These are phyloP conservation scores for Aspergillus wentii DNA, from an alignment of 495 filamentous ascomycete genomes.

Conservation along the genomic window DNA sequence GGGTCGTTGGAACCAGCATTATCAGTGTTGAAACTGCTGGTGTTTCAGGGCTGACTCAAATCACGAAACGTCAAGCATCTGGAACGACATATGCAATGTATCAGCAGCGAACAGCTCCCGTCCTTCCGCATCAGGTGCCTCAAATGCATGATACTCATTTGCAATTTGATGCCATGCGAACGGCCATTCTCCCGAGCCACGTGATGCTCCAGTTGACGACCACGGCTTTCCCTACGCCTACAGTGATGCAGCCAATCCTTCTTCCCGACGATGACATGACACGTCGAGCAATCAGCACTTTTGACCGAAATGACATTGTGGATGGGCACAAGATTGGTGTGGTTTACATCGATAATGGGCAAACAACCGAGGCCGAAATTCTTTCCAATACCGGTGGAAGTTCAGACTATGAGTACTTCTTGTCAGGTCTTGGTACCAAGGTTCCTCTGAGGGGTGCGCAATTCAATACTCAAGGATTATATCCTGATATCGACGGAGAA, in stretches of 20 bases:
- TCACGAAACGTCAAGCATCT: conserved; percentile 79
- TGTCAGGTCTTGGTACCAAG: conserved; percentile 74
- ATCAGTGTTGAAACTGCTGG: conserved; percentile 78
- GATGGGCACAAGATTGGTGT: conserved; percentile 95
- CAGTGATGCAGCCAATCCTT: conserved; percentile 65
- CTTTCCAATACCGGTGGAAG: conserved; percentile 79
- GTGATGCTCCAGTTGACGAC: conserved; percentile 68
- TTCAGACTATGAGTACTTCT: conserved; percentile 77
- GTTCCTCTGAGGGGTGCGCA: conserved; percentile 72
- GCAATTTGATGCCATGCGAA: conserved; percentile 31
- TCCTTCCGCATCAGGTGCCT: conserved; percentile 61
- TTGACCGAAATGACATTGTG: conserved; percentile 86
- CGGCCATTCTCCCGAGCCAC: conserved; percentile 68
- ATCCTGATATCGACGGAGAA: conserved; percentile 76
- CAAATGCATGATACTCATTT: conserved; percentile 42
- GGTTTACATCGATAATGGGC: conserved; percentile 82
- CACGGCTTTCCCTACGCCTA: conserved; percentile 63
- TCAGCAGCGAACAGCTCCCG: conserved; percentile 63
- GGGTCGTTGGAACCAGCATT: conserved; percentile 84
- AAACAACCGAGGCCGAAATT: conserved; percentile 76
- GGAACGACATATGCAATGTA: conserved; percentile 75
- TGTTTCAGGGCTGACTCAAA: conserved; percentile 67
- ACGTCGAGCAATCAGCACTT: conserved; percentile 67
- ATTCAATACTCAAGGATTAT: conserved; percentile 94
- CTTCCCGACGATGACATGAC: conserved; percentile 79